Evolutionary conservation across 2,329 filamentous ascomycete species (phyloP).

Genomic region (Penicillium sp.): DNA sequence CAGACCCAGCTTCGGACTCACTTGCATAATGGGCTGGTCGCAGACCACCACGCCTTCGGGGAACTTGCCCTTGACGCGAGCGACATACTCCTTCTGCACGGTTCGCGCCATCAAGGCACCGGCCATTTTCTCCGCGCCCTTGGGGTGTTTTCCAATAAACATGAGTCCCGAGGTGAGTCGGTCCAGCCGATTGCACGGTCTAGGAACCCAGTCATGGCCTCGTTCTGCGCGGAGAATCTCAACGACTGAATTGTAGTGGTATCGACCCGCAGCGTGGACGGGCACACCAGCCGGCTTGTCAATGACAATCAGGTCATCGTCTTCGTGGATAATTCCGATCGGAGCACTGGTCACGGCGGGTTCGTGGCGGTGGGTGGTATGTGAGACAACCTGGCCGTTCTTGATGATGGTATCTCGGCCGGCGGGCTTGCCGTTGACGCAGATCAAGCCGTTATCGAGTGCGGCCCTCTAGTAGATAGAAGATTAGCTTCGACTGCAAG

Average conservation of each 20-base stretch:
- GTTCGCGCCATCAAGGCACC: slow-evolving; percentile 78
- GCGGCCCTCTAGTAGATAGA: slow-evolving; percentile 63
- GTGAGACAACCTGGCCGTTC: slow-evolving; percentile 90
- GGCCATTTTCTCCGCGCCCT: slow-evolving; percentile 78
- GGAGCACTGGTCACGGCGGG: slow-evolving; percentile 84
- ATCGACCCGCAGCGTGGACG: slow-evolving; percentile 92
- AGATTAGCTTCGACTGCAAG: slow-evolving; percentile 15
- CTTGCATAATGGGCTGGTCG: slow-evolving; percentile 89
- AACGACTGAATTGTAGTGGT: slow-evolving; percentile 92
- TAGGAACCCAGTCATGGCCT: slow-evolving; percentile 62
- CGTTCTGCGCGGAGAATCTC: slow-evolving; percentile 88
- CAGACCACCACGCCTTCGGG: slow-evolving; percentile 90
- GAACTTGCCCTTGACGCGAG: slow-evolving; percentile 87
- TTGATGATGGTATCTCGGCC: slow-evolving; percentile 72
- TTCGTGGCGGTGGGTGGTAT: slow-evolving; percentile 94
- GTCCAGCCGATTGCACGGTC: slow-evolving; percentile 91
- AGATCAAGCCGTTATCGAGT: slow-evolving; percentile 79
- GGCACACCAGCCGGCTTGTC: slow-evolving; percentile 96
- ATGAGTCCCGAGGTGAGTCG: slow-evolving; percentile 94
- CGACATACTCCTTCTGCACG: slow-evolving; percentile 94
- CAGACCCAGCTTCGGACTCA: slow-evolving; percentile 91
- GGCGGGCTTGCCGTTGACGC: slow-evolving; percentile 77
- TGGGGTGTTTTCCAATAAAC: slow-evolving; percentile 90
- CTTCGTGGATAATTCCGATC: slow-evolving; percentile 85
- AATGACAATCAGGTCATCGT: slow-evolving; percentile 92